Conservation (phyloP, 768 basidiomycete genomes). For the Clavulina sp. region DNA sequence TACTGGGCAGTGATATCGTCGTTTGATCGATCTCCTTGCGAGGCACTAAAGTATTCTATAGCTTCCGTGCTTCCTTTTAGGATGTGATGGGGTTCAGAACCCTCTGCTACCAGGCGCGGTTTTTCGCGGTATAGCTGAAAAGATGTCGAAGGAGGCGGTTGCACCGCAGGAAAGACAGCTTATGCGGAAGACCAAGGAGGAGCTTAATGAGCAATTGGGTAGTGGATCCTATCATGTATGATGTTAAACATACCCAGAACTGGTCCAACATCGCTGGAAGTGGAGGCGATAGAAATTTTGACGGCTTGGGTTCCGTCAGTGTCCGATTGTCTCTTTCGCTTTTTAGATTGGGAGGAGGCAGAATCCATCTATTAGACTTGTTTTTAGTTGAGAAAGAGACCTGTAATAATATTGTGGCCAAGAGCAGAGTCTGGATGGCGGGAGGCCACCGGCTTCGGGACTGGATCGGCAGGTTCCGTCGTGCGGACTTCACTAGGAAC, state of each 20-base stretch:
- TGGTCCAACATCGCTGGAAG: neutral
- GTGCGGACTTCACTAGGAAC: no score
- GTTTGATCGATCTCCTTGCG: conserved; percentile 28
- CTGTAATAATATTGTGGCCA: no score
- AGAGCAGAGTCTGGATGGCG: no score
- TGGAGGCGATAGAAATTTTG: neutral
- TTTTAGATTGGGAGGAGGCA: neutral
- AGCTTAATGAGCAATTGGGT: neutral
- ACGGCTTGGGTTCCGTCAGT: neutral
- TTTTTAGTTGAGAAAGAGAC: no score
- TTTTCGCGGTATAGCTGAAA: conserved; percentile 39
- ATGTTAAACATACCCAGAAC: neutral
- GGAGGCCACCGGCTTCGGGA: no score
- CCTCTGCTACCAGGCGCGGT: neutral
- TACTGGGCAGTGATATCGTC: conserved; percentile 47
- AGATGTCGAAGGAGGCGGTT: conserved; percentile 36
- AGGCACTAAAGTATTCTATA: conserved; percentile 63
- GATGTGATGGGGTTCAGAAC: neutral
- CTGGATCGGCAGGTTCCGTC: no score
- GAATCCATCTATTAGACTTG: neutral
- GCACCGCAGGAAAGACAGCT: conserved; percentile 51
- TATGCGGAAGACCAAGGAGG: neutral
- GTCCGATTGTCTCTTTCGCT: neutral
- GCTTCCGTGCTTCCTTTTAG: conserved; percentile 71
- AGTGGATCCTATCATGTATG: neutral